Evolutionary conservation across 768 basidiomycete species (phyloP).

Genomic region (Neoboletus magnificus): DNA sequence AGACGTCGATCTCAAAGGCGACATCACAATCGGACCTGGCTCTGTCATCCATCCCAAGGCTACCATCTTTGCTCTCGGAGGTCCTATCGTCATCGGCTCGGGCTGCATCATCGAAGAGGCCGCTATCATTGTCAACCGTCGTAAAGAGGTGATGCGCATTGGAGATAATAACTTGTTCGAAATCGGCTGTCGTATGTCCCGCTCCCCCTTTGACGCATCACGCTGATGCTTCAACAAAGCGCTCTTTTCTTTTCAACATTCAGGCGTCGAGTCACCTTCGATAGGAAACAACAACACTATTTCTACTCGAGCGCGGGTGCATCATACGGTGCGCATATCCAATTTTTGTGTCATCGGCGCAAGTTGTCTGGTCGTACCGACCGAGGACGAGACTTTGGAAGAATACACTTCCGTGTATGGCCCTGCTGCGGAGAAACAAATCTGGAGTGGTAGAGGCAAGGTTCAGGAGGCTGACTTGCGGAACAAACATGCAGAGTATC

Average conservation of each 20-base stretch:
- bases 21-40: slow-evolving; percentile 90
- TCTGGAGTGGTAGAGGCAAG: slow-evolving; percentile 83
- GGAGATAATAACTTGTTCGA: slow-evolving; percentile 94
- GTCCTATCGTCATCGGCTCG: slow-evolving; percentile 85
- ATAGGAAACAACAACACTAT: slow-evolving; percentile 87
- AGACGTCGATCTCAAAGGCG: slow-evolving; percentile 92
- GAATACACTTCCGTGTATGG: slow-evolving; percentile 88
- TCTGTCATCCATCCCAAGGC: slow-evolving; percentile 93
- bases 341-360: slow-evolving; percentile 84
- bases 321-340: slow-evolving; percentile 75
- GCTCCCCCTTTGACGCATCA: not conserved
- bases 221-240: not conserved
- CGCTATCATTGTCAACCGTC: slow-evolving; percentile 88
- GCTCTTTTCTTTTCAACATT: not conserved
- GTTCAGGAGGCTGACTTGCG: slow-evolving; percentile 81
- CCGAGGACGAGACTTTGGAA: slow-evolving; percentile 72
- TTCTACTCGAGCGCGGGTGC: slow-evolving; percentile 77
- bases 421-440: slow-evolving; percentile 63
- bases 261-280: slow-evolving; percentile 85
- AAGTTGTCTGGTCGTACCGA: slow-evolving; percentile 73
- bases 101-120: slow-evolving; percentile 92
- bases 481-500: slow-evolving; percentile 86
- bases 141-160: slow-evolving; percentile 85
- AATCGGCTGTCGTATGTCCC: slow-evolving; percentile 80
- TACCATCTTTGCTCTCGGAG: slow-evolving; percentile 86